phyloP scores from a whole-genome alignment of 768 basidiomycete species.

The Tricholomella constricta region DNA sequence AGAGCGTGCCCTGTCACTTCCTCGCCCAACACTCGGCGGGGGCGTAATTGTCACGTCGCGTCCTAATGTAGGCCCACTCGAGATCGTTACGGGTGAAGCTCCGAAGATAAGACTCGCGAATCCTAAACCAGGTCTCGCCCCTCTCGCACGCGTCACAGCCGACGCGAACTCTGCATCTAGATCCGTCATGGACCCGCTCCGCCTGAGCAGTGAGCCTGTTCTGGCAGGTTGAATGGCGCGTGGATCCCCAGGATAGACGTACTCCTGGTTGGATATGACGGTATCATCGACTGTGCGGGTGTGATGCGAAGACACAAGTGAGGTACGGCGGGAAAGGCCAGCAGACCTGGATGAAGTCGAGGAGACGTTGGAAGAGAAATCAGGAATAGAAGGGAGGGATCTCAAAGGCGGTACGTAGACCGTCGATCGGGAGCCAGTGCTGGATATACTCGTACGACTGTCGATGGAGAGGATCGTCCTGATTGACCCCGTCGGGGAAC shows the following conservation, averaged over 20 bases:
- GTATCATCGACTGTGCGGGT: slow-evolving; percentile 74
- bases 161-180: slow-evolving; percentile 60
- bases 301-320: slow-evolving; percentile 58
- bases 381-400: slow-evolving; percentile 69
- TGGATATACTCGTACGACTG: slow-evolving; percentile 43
- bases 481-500: slow-evolving; percentile 60
- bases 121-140: slow-evolving; percentile 37
- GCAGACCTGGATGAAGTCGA: slow-evolving; percentile 29
- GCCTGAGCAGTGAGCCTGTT: slow-evolving; percentile 38
- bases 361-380: slow-evolving; percentile 42
- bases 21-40: slow-evolving; percentile 37
- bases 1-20: slow-evolving; percentile 33
- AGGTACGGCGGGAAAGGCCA: slow-evolving; percentile 38
- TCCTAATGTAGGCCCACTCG: slow-evolving; percentile 61
- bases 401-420: slow-evolving; percentile 79
- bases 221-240: slow-evolving; percentile 71
- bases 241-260: slow-evolving; percentile 72
- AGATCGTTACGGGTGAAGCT: slow-evolving; percentile 71
- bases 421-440: slow-evolving; percentile 67
- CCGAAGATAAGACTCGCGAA: slow-evolving; percentile 42
- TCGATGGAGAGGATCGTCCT: slow-evolving; percentile 66
- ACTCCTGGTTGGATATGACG: slow-evolving; percentile 63
- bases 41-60: slow-evolving; percentile 44
- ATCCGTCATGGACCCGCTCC: slow-evolving; percentile 79
- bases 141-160: slow-evolving; percentile 48